Evolutionary conservation across 2,329 filamentous ascomycete genomes (phyloP), one percentile per base, ranked within the genome.

Genomic region (Fusarium caatingaense): DNA sequence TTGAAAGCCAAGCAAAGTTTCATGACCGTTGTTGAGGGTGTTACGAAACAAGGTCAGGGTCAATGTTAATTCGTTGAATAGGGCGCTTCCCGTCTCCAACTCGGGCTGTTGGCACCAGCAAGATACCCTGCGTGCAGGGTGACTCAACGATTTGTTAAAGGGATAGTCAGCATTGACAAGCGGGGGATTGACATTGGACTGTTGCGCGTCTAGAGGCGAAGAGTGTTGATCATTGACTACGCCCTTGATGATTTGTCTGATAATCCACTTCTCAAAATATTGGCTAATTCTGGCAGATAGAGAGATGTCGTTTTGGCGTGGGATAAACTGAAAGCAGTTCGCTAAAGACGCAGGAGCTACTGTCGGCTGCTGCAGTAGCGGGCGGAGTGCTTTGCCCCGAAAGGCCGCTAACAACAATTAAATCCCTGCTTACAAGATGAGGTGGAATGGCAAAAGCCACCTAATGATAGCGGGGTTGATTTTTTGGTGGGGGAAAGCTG

Each of bases 381-480:
- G 69, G 68, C 66, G 65, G 68, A 70, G 68, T 57, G 68, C 72
- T 74, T 74, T 73, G 72, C 72, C 68, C 72, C 72, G 70, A 74
- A 49, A 61, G 47, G 57, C 65, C 58, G 55, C 58, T 74, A 67
- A 67, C 57, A 69, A 66, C 60, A 49, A 57, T 53, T 40, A 53
- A 34, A 53, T 53, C 49, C 49, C 49, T 53, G 49, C 34, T 41
- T 53, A n/a, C 37, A 53, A 28, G 45, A 28, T 47, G 45, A 28
- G 45, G 20, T 47, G 45, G 45, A 47, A 47, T 66, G 45, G 62
- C 40, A 69, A 47, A 66, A 66, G 59, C 64, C 64, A 64, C 47
- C 48, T 44, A 54, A 60, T 47, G 53, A 70, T 54, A 65, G 71
- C 69, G 69, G 64, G 72, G 68, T 66, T 48, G n/a, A 61, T n/a